These are phyloP conservation scores for Ceratocystis cubensis DNA, from an alignment of 2,329 filamentous ascomycete genomes.

Conservation along the genomic window DNA sequence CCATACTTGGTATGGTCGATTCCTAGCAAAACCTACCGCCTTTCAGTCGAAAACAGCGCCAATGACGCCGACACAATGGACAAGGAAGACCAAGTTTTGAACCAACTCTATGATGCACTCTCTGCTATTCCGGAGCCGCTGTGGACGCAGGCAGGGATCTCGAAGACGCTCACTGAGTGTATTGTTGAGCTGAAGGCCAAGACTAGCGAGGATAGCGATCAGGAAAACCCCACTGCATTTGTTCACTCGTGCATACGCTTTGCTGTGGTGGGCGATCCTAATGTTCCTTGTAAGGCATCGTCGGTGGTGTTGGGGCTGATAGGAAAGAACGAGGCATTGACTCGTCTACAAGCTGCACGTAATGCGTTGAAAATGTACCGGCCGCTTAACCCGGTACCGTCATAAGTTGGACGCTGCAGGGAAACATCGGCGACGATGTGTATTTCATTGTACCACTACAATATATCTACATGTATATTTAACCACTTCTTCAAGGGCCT, in stretches of 20 bases:
- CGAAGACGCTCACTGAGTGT: constrained; percentile 22
- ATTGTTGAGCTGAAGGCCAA: constrained; percentile 2
- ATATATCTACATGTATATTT: background rate
- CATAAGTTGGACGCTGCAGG: background rate
- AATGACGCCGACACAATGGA: background rate
- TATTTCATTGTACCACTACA: background rate
- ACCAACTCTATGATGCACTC: constrained; percentile 23
- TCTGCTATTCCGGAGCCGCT: constrained; percentile 22
- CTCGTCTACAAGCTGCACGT: constrained; percentile 13
- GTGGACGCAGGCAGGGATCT: constrained; percentile 25
- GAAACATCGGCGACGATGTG: background rate
- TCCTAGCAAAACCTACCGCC: constrained; percentile 26
- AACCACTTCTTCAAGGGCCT: background rate
- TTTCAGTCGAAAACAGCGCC: background rate
- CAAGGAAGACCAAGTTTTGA: constrained; percentile 16
- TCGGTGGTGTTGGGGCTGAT: constrained; percentile 27
- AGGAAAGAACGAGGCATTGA: constrained; percentile 28
- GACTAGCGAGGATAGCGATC: too few species aligned
- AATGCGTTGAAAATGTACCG: constrained; percentile 1
- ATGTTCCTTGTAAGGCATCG: constrained; percentile 20
- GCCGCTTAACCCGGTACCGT: background rate
- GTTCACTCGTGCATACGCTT: constrained; percentile 19
- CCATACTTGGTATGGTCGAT: constrained; percentile 33
- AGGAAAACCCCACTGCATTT: background rate
- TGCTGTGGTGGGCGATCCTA: constrained; percentile 18